Evolutionary conservation across 495 filamentous ascomycete species (phyloP), one percentile per base, ranked within the genome.

Genomic region (Opeltia flavorubescens): DNA sequence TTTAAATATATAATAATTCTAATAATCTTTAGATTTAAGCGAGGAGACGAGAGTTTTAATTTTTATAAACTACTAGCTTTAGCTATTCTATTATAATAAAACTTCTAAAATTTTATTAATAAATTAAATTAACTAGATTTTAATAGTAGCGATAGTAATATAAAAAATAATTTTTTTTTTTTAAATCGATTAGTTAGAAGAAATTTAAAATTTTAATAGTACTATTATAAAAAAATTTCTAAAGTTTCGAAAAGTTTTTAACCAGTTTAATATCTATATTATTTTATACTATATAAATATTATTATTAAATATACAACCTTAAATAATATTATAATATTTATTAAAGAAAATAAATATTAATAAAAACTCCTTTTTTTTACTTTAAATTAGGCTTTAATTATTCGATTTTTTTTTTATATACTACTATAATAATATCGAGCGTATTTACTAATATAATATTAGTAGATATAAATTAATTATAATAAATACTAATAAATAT

Each of bases 301-400:
- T 3, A 9, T 21, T 24, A 15, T 21, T 11, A 5, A 11, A 43
- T 43, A 43, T 17, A 7, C 26, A 18, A 28, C 42, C 20, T 53
- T 36, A 7, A 55, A 56, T 12, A 59, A 59, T 39, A 43, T 45
- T 9, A 36, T n/a, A 3, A 47, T 41, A 18, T 59, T 41, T 33
- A 49, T 59, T 23, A 42, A 49, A 5, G 13, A 36, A 8, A 8
- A 36, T 36, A 46, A 36, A 47, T 33, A 20, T 43, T 23, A 40
- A 46, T 35, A 43, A 28, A 11, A 43, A 49, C 29, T 15, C 58
- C 21, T 47, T 13, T 50, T 45, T 43, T 12, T 45, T 3, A 4
- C 18, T 4, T 29, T 29, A 5, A 15, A 24, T 5, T 2, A 20
- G 29, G 2, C 31, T 34, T n/a, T 13, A 39, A n/a, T n/a, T 5